Conservation (phyloP, 1,284 basidiomycete genomes). For the Pascua guehoae region DNA sequence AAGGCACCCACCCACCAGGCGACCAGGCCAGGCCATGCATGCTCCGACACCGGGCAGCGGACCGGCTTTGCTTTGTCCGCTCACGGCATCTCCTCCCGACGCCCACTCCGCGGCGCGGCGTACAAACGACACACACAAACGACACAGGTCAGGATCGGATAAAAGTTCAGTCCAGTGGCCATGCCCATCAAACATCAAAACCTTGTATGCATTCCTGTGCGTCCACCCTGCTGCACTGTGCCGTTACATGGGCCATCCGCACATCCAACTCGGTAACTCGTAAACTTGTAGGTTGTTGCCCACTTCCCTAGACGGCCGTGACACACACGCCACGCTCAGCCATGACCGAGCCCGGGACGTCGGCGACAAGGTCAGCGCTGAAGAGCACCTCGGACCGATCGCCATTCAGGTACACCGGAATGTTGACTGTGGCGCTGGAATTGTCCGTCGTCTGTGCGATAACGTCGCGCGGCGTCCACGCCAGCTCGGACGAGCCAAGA, state of each 20-base stretch:
- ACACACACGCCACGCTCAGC: slow-evolving; percentile 42
- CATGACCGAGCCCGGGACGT: slow-evolving; percentile 23
- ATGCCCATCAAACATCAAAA: too few relatives aligned
- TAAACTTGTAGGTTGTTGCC: background rate
- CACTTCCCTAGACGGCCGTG: slow-evolving; percentile 22
- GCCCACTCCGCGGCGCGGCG: too few relatives aligned
- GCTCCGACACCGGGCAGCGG: too few relatives aligned
- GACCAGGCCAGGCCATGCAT: too few relatives aligned
- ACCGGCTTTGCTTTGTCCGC: too few relatives aligned
- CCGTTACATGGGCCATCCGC: background rate
- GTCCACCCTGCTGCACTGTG: background rate
- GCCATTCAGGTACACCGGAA: slow-evolving; percentile 88
- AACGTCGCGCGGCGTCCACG: slow-evolving; percentile 69
- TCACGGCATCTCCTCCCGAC: too few relatives aligned
- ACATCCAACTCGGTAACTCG: background rate
- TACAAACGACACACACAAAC: too few relatives aligned
- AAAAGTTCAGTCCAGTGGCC: too few relatives aligned
- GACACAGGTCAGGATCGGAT: too few relatives aligned
- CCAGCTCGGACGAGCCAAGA: slow-evolving; percentile 72
- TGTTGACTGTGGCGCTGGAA: slow-evolving; percentile 56
- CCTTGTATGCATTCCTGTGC: background rate
- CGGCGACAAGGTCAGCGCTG: slow-evolving; percentile 52
- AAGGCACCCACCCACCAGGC: too few relatives aligned
- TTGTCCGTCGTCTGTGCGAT: slow-evolving; percentile 19
- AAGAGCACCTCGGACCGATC: slow-evolving; percentile 87